Evolutionary conservation across 371 early-diverging fungal species (phyloP).

Genomic region (Umbelopsis sp.): DNA sequence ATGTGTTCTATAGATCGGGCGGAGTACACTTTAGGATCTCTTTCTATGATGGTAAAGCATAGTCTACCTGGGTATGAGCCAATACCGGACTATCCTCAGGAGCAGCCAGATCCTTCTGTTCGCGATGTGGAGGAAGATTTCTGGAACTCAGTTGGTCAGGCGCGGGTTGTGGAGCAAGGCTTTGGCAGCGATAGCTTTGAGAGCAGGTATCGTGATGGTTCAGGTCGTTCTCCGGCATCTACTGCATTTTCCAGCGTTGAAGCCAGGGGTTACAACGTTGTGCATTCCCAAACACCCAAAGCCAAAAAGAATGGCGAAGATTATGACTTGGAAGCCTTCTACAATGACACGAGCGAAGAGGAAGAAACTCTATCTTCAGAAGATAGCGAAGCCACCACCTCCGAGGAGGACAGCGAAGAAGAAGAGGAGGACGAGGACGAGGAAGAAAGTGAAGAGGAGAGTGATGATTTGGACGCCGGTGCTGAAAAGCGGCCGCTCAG

Average conservation of each 20-base stretch:
- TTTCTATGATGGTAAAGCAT: constrained; percentile 81
- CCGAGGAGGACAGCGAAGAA: constrained; percentile 27
- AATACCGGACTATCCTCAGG: constrained; percentile 82
- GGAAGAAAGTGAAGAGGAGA: constrained; percentile 24
- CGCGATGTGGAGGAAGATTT: constrained; percentile 58
- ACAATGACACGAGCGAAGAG: constrained; percentile 46
- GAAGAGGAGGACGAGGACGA: constrained; percentile 8
- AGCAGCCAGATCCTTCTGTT: constrained; percentile 68
- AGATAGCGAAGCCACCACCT: constrained; percentile 25
- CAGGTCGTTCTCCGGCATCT: constrained; percentile 29
- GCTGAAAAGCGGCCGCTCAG: constrained; percentile 5
- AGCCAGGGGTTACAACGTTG: constrained; percentile 42
- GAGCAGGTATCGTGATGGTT: constrained; percentile 38
- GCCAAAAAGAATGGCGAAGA: constrained; percentile 49
- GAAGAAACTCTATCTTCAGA: constrained; percentile 39
- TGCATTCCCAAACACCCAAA: constrained; percentile 32
- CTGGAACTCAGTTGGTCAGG: constrained; percentile 52
- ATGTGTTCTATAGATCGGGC: constrained; percentile 43
- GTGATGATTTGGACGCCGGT: constrained; percentile 2
- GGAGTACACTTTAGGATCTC: constrained; percentile 77
- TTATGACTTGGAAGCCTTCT: constrained; percentile 67
- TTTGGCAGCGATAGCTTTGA: constrained; percentile 59
- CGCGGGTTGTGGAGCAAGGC: constrained; percentile 49
- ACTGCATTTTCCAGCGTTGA: constrained; percentile 51
- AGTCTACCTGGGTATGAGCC: constrained; percentile 76